phyloP scores from a whole-genome alignment of 2,329 filamentous ascomycete genomes.

The Paraconiothyrium brasiliense region DNA sequence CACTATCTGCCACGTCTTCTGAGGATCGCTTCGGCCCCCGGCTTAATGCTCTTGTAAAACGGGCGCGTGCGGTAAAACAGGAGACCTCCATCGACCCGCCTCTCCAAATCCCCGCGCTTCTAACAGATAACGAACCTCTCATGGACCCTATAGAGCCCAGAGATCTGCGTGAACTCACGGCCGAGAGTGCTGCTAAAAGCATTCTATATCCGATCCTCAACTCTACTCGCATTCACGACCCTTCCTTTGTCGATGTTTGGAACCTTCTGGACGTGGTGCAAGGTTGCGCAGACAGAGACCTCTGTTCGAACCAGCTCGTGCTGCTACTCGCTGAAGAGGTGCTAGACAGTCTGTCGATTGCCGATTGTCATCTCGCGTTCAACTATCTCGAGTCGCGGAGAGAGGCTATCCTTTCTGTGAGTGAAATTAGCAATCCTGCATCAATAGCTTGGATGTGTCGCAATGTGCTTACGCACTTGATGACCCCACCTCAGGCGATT shows the following conservation, averaged over 20 bases:
- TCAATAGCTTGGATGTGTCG: not conserved
- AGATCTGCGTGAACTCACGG: conserved; percentile 69
- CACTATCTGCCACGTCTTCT: conserved; percentile 33
- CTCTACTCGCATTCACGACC: conserved; percentile 76
- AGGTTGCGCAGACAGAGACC: conserved; percentile 78
- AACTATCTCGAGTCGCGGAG: conserved; percentile 94
- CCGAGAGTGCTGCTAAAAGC: conserved; percentile 85
- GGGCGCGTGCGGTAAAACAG: conserved; percentile 52
- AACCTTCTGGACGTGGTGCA: conserved; percentile 93
- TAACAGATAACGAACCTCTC: conserved; percentile 39
- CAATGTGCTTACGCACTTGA: not conserved
- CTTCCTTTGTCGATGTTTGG: conserved; percentile 86
- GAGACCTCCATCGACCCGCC: conserved; percentile 55
- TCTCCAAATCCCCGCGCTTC: conserved; percentile 53
- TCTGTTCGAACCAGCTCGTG: conserved; percentile 79
- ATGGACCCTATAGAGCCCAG: conserved; percentile 35
- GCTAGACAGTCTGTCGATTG: conserved; percentile 93
- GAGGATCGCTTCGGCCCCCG: conserved; percentile 41
- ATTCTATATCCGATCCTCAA: conserved; percentile 84
- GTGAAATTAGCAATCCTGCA: conserved; percentile 16
- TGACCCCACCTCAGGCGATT: not conserved
- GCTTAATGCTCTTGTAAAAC: conserved; percentile 52
- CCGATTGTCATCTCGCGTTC: conserved; percentile 89
- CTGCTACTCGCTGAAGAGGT: conserved; percentile 95
- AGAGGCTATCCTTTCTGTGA: conserved; percentile 83